Evolutionary conservation across 1,284 basidiomycete genomes (phyloP), one percentile per base, ranked within the genome.

Genomic region (Naganishia sp.): DNA sequence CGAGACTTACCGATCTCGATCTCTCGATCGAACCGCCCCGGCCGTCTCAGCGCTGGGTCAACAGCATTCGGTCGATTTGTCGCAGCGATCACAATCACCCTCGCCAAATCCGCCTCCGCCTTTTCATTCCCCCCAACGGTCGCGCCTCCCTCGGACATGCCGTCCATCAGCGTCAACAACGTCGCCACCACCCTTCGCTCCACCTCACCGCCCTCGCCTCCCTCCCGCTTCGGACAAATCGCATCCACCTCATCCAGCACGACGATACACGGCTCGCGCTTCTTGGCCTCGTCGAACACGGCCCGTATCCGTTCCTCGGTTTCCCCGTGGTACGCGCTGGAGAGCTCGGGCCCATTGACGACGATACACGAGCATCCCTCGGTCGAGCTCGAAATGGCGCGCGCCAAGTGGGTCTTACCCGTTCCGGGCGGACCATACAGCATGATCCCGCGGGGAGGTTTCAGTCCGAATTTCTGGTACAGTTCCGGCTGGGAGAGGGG

Each of bases 171-270:
- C 1, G 96, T 98, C 71, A 99, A 81, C 35, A 99, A 82, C 47
- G 94, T 97, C 1, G 96, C 94, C 2, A 99, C 95, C 0, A 98
- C 94, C 21, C 96, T 84, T 69, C 92, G 90, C 78, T 98, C 96
- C 2, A 99, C 94, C 77, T 98, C 96, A 6, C 91, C 90, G 1
- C 91, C 90, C 43, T 81, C 81, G 1, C 89, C 86, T 5, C 92
- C 92, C 74, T 97, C 94, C 52, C 96, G 82, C 62, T 87, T 84
- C 0, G 96, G 96, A 66, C 92, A 95, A 23, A 99, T 80, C 0
- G 94, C 94, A 73, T 99, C 96, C 2, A 99, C 88, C 81, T 99
- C 96, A 74, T 99, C 96, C 50, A 99, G 83, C 35, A 99, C 89
- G 58, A 99, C 86, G 70, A 99, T 92, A 72, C 90, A 94, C 0